These are phyloP conservation scores for Kandelia obovata DNA, from an alignment of 345 rosid genomes.

Conservation along the genomic window DNA sequence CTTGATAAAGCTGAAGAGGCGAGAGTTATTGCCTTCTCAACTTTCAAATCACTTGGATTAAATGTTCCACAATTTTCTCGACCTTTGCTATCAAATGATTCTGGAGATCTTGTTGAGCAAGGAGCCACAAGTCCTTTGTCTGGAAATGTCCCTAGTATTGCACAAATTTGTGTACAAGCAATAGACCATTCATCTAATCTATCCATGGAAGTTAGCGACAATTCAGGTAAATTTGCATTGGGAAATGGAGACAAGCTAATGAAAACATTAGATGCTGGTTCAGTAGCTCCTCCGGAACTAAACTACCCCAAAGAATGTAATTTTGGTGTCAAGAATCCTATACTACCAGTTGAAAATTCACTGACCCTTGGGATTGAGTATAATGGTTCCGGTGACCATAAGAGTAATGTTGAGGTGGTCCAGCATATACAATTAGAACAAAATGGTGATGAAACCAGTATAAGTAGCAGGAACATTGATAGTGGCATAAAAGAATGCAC, in stretches of 20 bases:
- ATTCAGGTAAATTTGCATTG: slow-evolving; percentile 25
- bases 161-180: slow-evolving; percentile 25
- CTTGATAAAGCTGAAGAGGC: slow-evolving; percentile 99
- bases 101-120: slow-evolving; percentile 31
- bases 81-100: slow-evolving; percentile 36
- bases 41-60: slow-evolving; percentile 85
- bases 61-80: slow-evolving; percentile 60
- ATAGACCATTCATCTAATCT: slow-evolving; percentile 30
- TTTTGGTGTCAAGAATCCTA: slow-evolving; percentile 26
- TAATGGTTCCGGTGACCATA: slow-evolving; percentile 14
- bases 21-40: slow-evolving; percentile 81
- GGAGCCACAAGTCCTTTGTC: slow-evolving; percentile 29
- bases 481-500: slow-evolving; percentile 15
- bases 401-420: slow-evolving; percentile 18
- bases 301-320: slow-evolving; percentile 23
- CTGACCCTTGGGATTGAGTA: not conserved
- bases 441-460: slow-evolving; percentile 21
- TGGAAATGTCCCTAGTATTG: slow-evolving; percentile 32
- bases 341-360: slow-evolving; percentile 25
- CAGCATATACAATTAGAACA: slow-evolving; percentile 18
- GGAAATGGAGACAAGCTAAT: slow-evolving; percentile 35
- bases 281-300: slow-evolving; percentile 38
- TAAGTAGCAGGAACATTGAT: slow-evolving; percentile 13
- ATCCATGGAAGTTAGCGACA: slow-evolving; percentile 30
- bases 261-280: slow-evolving; percentile 29